Conservation (phyloP, 23 red algal species). For the Gracilaria gracilis region DNA sequence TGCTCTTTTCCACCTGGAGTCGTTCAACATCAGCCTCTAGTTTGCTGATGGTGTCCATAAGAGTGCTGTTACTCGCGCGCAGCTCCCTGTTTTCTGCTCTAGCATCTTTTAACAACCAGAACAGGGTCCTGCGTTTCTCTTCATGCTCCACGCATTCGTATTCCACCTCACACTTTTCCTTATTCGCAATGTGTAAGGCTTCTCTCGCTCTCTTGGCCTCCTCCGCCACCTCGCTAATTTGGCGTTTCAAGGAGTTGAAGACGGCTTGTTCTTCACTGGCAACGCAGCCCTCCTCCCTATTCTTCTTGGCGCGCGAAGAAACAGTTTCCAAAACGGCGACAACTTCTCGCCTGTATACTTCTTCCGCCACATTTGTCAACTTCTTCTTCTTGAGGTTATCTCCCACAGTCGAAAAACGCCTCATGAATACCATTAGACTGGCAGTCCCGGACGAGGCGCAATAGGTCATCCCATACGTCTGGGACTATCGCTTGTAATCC, state of each 20-base stretch:
- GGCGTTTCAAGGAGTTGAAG: background rate
- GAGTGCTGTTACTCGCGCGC: background rate
- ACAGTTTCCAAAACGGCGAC: background rate
- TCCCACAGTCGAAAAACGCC: background rate
- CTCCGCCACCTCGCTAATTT: background rate
- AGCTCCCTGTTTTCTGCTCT: background rate
- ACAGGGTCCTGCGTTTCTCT: background rate
- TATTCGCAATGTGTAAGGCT: background rate
- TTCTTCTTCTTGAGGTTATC: background rate
- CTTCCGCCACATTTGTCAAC: background rate
- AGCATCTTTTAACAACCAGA: background rate
- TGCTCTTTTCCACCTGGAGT: background rate
- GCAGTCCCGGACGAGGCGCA: background rate
- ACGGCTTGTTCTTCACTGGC: background rate
- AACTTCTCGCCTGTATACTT: background rate
- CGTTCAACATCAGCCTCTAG: background rate
- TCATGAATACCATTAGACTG: background rate
- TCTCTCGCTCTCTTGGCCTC: background rate
- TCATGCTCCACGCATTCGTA: background rate
- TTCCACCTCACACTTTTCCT: background rate
- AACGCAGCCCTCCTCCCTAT: background rate
- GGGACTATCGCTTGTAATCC: background rate
- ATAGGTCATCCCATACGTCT: background rate
- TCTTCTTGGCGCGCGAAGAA: background rate
- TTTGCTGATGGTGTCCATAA: background rate